Evolutionary conservation across 805 yeast species (phyloP).

Genomic region (Yarrowia sp.): DNA sequence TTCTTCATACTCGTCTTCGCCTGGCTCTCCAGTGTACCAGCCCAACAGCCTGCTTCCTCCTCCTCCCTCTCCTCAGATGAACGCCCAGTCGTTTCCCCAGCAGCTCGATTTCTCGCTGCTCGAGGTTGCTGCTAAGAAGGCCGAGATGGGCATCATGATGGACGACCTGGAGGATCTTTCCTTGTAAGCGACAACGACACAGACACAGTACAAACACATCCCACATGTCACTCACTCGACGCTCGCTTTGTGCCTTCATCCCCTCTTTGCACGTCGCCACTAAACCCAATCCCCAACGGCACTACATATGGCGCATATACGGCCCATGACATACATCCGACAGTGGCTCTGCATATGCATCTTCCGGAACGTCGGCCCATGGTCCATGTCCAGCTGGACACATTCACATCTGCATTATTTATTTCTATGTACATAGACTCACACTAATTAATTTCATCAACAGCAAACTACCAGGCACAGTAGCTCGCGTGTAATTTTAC

Average conservation of each 20-base stretch:
- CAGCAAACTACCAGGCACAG: too few relatives aligned
- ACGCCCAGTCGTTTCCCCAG: constrained; percentile 17
- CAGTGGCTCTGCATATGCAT: not conserved
- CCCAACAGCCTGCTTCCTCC: constrained; percentile 11
- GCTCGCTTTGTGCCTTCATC: too few relatives aligned
- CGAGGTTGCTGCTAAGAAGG: constrained; percentile 39
- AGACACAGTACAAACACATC: too few relatives aligned
- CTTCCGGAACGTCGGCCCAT: not conserved
- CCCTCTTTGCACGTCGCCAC: too few relatives aligned
- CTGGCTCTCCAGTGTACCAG: constrained; percentile 6
- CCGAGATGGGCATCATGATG: constrained; percentile 38
- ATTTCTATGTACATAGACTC: constrained; percentile 21
- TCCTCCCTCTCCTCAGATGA: constrained; percentile 22
- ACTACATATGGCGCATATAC: not conserved
- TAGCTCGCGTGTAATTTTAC: too few relatives aligned
- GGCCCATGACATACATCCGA: not conserved
- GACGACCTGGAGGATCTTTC: constrained; percentile 32
- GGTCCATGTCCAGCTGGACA: not conserved
- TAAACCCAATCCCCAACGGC: constrained; percentile 12
- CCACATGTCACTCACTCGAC: too few relatives aligned
- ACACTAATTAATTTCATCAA: not conserved
- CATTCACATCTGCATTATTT: constrained; percentile 23
- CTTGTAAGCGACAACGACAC: not conserved
- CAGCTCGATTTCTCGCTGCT: constrained; percentile 33
- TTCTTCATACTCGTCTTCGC: not conserved